phyloP scores from a whole-genome alignment of 768 basidiomycete genomes.

The Trametes maxima region DNA sequence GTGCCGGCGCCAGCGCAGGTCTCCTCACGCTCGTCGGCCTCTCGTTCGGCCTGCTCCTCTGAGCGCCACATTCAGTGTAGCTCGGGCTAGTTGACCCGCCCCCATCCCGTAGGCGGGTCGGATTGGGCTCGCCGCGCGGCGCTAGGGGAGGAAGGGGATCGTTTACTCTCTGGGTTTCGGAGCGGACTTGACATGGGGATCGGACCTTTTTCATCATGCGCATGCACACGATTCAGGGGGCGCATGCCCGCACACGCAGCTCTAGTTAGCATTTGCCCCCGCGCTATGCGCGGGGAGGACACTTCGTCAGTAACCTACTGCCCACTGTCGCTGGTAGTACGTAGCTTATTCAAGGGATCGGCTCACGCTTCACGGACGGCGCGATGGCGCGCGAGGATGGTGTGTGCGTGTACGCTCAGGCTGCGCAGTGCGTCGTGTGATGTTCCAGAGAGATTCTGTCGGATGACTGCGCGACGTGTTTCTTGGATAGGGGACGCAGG shows the following conservation, averaged over 20 bases:
- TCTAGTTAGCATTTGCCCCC: constrained; percentile 8
- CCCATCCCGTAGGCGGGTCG: constrained; percentile 7
- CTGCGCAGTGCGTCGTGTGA: too few relatives aligned
- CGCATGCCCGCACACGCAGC: not conserved
- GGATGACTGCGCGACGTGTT: too few relatives aligned
- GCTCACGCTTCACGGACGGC: not conserved
- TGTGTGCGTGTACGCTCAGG: not conserved
- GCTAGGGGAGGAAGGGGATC: not conserved
- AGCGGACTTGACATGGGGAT: not conserved
- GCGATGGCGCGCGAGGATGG: not conserved
- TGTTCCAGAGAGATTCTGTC: too few relatives aligned
- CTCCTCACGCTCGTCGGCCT: constrained; percentile 19
- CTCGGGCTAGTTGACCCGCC: not conserved
- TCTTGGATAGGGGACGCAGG: too few relatives aligned
- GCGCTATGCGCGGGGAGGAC: constrained; percentile 17
- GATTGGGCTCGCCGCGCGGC: constrained; percentile 18
- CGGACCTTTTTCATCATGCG: not conserved
- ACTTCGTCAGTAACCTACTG: constrained; percentile 16
- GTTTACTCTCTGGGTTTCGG: not conserved
- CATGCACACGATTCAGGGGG: not conserved
- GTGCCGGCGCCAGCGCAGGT: constrained; percentile 37
- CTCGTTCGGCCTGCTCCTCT: constrained; percentile 21
- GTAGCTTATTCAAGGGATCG: constrained; percentile 15
- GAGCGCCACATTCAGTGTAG: constrained; percentile 3
- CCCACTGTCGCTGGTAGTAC: constrained; percentile 14